These are phyloP conservation scores for Fusarium piperis DNA, from an alignment of 2,329 filamentous ascomycete genomes.

Conservation along the genomic window DNA sequence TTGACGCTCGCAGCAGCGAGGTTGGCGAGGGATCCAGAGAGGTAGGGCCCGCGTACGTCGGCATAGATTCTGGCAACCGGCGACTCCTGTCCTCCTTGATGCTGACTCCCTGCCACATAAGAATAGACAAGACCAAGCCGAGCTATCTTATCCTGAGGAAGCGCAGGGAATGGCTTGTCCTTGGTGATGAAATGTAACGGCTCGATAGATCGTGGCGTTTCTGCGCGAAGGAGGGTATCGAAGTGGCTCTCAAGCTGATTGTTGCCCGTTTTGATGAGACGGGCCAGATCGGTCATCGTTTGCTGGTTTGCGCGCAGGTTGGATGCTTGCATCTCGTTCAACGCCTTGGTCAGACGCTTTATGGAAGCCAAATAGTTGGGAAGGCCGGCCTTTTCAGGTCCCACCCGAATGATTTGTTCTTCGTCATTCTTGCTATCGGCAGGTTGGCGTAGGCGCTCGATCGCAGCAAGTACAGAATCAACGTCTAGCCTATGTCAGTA, in stretches of 20 bases:
- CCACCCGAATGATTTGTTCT: conserved; percentile 87
- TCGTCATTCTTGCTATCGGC: conserved; percentile 91
- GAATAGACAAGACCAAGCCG: conserved; percentile 81
- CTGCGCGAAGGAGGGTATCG: conserved; percentile 76
- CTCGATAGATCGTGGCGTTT: conserved; percentile 84
- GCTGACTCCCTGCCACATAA: conserved; percentile 73
- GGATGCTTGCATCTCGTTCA: conserved; percentile 85
- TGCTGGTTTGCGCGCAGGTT: conserved; percentile 93
- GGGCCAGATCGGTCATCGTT: conserved; percentile 81
- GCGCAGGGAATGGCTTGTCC: conserved; percentile 81
- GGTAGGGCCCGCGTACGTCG: conserved; percentile 85
- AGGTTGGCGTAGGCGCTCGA: conserved; percentile 89
- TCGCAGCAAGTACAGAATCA: conserved; percentile 84
- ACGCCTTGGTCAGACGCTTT: conserved; percentile 86
- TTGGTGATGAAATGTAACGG: conserved; percentile 94
- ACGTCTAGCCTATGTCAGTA: conserved; percentile 68
- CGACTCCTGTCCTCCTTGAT: conserved; percentile 66
- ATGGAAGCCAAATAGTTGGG: conserved; percentile 88
- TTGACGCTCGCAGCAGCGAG: conserved; percentile 87
- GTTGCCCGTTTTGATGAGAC: conserved; percentile 81
- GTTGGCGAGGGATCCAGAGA: conserved; percentile 84
- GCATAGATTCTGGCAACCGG: conserved; percentile 85
- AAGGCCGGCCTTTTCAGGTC: conserved; percentile 85
- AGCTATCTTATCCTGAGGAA: conserved; percentile 80
- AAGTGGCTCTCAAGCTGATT: conserved; percentile 87